A percentile compares a stretch with the other conserved stretches of the same genome.
Conservation (phyloP, 1,284 basidiomycete species). For the Exobasidium cylindrosporum region DNA sequence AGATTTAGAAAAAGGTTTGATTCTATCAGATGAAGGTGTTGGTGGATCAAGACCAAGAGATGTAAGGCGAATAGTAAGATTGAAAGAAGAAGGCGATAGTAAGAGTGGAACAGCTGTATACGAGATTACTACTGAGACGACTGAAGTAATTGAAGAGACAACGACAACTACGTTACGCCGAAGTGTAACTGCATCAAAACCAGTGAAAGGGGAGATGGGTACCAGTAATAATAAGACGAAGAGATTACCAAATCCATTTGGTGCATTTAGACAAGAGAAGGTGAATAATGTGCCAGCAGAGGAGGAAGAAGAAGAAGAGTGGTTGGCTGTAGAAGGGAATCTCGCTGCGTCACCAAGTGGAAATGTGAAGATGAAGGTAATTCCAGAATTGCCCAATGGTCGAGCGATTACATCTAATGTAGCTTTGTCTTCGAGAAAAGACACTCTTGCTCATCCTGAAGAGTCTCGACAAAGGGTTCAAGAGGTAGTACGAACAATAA, state of each 20-base stretch:
- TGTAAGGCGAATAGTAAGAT: slow-evolving; percentile 22
- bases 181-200: neutral
- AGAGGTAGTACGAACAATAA: slow-evolving; percentile 58
- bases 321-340: slow-evolving; percentile 36
- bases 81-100: slow-evolving; percentile 30
- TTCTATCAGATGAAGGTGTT: neutral
- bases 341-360: slow-evolving; percentile 6
- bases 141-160: slow-evolving; percentile 45
- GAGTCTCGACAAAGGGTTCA: slow-evolving; percentile 53
- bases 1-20: slow-evolving; percentile 23
- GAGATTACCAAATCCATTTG: neutral
- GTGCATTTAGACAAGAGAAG: neutral
- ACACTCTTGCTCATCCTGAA: slow-evolving; percentile 48
- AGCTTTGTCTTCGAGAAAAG: slow-evolving; percentile 23
- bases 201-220: neutral
- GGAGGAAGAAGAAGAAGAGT: slow-evolving; percentile 46
- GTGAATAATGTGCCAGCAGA: neutral
- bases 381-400: slow-evolving; percentile 5
- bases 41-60: slow-evolving; percentile 9
- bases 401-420: neutral
- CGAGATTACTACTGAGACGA: slow-evolving; percentile 58
- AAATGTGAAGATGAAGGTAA: slow-evolving; percentile 2
- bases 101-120: slow-evolving; percentile 46
- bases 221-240: neutral
- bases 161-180: slow-evolving; percentile 18